Base-by-base conservation (phyloP, 805 yeast genomes). In the Candida orba region DNA sequence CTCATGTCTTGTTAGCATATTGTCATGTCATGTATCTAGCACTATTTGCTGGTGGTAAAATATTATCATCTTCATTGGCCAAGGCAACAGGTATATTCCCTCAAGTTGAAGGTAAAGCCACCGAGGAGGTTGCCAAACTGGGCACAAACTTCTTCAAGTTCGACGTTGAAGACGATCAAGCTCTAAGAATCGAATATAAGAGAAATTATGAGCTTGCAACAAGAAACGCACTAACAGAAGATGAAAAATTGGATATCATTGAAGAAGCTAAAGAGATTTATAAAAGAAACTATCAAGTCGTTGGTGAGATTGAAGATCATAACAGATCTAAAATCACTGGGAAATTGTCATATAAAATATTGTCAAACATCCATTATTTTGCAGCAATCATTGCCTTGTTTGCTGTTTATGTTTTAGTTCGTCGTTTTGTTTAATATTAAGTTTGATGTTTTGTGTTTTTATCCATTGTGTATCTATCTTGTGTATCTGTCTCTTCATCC, bases 1-100 rank as follows among this genome's bases (percentile, higher is more conserved):
- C 95, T 8, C 76, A 83, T 52, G 62, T 84, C 18, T 62, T 86
- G 32, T 67, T 86, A 38, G 93, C 95, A 6, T 86, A 86, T 62
- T 77, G 87, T 67, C 95, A 86, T 59, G 93, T 84, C 39, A 73
- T 86, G 78, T 86, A 86, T 63, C 66, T 86, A 57, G 95, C 93
- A 0, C 71, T 86, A 40, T 86, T 86, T 66, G 95, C 95, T 2
- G 95, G 95, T 40, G 95, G 95, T 15, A 71, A 80, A 49, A 69
- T 86, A 30, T 72, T 87, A 77, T 68, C 81, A 47, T 79, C 89
- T 0, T 75, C 79, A 15, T 63, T 86, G 25, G 68, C 80, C 40
- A 76, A 73, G 54, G 81, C 88, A 22, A 66, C 81, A 6, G 86
- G 89, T 3, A 63, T 85, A 44, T 84, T 84, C 71, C 95, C 95